Base-by-base conservation (phyloP, 495 filamentous ascomycete genomes). In the Penicillium antarcticum region DNA sequence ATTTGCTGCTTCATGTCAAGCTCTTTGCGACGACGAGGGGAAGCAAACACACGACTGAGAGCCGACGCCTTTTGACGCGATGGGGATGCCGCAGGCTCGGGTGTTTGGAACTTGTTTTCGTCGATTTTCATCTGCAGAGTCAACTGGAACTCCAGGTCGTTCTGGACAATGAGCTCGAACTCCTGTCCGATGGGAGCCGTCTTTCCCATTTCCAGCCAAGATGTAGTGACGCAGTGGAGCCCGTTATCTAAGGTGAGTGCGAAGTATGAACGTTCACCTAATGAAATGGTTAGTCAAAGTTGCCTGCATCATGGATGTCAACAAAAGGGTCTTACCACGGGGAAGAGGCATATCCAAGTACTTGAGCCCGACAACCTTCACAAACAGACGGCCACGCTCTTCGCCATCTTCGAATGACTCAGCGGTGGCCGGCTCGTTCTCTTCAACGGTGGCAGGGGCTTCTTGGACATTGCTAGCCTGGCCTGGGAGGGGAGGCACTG, bases 181-280 rank as follows among this genome's bases (percentile, higher is more conserved):
- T 98, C 94, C 60, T 98, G 94, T 16, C 94, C 94, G 58, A 98
- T 97, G 3, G 95, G 92, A 14, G 95, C 95, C 36, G 85, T 91
- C 51, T 87, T 88, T 42, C 91, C 95, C 21, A 98, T 77, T 65
- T 98, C 94, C 2, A 97, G 72, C 90, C 91, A 97, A 0, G 91
- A 83, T 5, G 94, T 98, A 1, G 94, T 97, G 9, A 98, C 94
- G 61, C 94, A 98, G 68, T 98, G 94, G 2, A 98, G 80, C 21
- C 94, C 94, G 59, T 98, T 98, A 71, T 98, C 94, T 19, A 98
- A 80, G 2, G 94, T 98, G 8, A 98, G 78, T 42, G 91, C 87
- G 72, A 98, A 98, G 73, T 89, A 90, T 5, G 89, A 88, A 48
- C 87, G 86, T 70, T 97, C 91, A 57, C 85, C 90, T 94, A 55